A percentile compares a stretch with the other conserved stretches of the same genome.
Conservation (phyloP, 495 filamentous ascomycete genomes). For the Penicillium ochrochloron region DNA sequence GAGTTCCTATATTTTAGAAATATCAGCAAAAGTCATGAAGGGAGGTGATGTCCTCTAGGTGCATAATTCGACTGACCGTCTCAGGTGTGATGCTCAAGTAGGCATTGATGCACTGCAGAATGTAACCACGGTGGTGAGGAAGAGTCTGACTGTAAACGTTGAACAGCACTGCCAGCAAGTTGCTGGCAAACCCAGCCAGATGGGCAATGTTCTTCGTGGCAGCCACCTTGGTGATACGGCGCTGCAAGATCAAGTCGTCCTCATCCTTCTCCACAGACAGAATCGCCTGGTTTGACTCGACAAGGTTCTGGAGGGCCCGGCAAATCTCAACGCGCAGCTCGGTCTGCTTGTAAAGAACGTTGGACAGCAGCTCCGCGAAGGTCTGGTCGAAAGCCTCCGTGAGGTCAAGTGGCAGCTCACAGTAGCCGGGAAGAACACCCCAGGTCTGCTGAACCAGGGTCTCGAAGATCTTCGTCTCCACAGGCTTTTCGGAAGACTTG, state of each 20-base stretch:
- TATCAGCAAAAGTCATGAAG: not conserved
- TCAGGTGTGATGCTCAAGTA: constrained; percentile 86
- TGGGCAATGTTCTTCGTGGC: constrained; percentile 80
- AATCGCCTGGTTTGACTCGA: constrained; percentile 88
- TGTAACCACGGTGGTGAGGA: constrained; percentile 86
- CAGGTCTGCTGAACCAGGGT: constrained; percentile 95
- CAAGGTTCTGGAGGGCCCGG: constrained; percentile 77
- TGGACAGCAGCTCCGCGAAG: constrained; percentile 92
- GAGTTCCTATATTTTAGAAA: constrained; percentile 60
- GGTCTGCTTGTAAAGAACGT: constrained; percentile 88
- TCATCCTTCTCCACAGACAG: constrained; percentile 60
- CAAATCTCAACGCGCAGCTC: constrained; percentile 87
- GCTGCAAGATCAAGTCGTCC: constrained; percentile 71
- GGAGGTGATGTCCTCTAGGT: not conserved
- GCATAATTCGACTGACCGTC: constrained; percentile 43
- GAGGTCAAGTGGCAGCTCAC: constrained; percentile 85
- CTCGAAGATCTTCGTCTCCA: constrained; percentile 97
- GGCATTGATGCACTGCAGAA: constrained; percentile 91
- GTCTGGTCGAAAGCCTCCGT: constrained; percentile 75
- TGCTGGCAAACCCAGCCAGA: constrained; percentile 76
- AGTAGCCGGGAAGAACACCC: constrained; percentile 94
- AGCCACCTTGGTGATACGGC: constrained; percentile 71
- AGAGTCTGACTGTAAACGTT: constrained; percentile 97
- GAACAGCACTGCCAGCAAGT: constrained; percentile 91
- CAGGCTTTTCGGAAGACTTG: constrained; percentile 77